A percentile compares a stretch with the other conserved stretches of the same genome.
These are phyloP conservation scores for Talaromyces liani DNA, from an alignment of 495 filamentous ascomycete species.

Conservation along the genomic window DNA sequence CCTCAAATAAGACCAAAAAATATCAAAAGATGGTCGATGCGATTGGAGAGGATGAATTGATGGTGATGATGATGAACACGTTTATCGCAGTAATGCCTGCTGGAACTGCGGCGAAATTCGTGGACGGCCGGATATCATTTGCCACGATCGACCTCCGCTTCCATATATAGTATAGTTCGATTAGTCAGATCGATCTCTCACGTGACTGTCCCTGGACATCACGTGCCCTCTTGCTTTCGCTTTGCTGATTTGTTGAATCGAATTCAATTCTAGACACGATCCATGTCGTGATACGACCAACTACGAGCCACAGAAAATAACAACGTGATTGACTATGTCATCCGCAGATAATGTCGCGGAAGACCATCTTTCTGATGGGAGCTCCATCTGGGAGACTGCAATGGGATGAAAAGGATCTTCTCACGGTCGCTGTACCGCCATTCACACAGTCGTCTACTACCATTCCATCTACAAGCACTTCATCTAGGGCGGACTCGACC, in stretches of 20 bases:
- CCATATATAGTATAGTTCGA: not conserved
- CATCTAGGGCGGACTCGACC: not conserved
- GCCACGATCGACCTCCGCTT: conserved; percentile 1
- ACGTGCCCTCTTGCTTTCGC: not conserved
- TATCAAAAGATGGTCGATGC: not conserved
- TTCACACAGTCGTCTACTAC: conserved; percentile 26
- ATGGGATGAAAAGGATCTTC: conserved; percentile 47
- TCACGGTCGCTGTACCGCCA: conserved; percentile 38
- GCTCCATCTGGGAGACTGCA: conserved; percentile 49
- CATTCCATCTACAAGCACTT: not conserved
- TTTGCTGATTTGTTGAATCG: not conserved
- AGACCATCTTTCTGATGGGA: conserved; percentile 53
- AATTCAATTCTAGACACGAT: not conserved
- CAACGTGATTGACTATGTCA: not conserved
- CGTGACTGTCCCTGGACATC: not conserved
- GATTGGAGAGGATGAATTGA: not conserved
- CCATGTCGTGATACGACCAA: not conserved
- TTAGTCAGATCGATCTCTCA: not conserved
- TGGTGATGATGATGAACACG: not conserved
- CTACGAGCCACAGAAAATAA: not conserved
- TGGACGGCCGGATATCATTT: not conserved
- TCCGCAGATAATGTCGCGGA: conserved; percentile 31
- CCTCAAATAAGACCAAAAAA: not conserved
- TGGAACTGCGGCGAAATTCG: conserved; percentile 1
- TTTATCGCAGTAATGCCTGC: not conserved